Evolutionary conservation across 2,329 filamentous ascomycete genomes (phyloP).

Genomic region (Emericellopsis cladophorae): DNA sequence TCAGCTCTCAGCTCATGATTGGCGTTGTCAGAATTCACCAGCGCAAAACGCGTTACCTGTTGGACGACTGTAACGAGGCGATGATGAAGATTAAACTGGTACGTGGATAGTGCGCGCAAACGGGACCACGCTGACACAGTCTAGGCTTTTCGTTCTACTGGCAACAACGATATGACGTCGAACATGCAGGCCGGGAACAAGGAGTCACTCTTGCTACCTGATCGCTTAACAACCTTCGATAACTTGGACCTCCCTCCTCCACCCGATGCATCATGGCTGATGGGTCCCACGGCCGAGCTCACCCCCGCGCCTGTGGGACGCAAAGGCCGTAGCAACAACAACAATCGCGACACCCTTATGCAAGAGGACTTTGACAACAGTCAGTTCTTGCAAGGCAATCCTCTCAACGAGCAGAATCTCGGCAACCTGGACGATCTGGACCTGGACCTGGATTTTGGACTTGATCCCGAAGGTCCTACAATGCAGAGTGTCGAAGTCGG

Average conservation of each 20-base stretch:
- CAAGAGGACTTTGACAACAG: conserved; percentile 61
- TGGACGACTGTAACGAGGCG: conserved; percentile 96
- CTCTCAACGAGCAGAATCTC: conserved; percentile 49
- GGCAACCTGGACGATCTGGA: conserved; percentile 54
- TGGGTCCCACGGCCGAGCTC: conserved; percentile 60
- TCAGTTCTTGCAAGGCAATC: conserved; percentile 40
- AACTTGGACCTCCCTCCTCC: conserved; percentile 65
- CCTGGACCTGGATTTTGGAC: conserved; percentile 61
- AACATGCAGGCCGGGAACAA: conserved; percentile 72
- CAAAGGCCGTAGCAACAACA: conserved; percentile 44
- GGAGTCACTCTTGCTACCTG: conserved; percentile 77
- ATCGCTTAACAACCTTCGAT: conserved; percentile 87
- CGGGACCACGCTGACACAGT: conserved; percentile 14
- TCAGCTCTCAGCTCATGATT: conserved; percentile 86
- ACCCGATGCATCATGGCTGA: conserved; percentile 74
- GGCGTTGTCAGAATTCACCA: conserved; percentile 97
- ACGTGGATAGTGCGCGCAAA: conserved; percentile 11
- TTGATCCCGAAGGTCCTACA: conserved; percentile 55
- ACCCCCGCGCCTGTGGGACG: conserved; percentile 39
- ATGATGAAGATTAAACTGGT: conserved; percentile 99
- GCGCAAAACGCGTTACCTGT: conserved; percentile 86
- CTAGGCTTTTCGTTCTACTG: conserved; percentile 84
- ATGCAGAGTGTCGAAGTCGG: conserved; percentile 69
- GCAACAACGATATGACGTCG: conserved; percentile 89
- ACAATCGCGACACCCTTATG: conserved; percentile 53